These are phyloP conservation scores for Castanea mollissima DNA, from an alignment of 306 rosid species.

Conservation along the genomic window DNA sequence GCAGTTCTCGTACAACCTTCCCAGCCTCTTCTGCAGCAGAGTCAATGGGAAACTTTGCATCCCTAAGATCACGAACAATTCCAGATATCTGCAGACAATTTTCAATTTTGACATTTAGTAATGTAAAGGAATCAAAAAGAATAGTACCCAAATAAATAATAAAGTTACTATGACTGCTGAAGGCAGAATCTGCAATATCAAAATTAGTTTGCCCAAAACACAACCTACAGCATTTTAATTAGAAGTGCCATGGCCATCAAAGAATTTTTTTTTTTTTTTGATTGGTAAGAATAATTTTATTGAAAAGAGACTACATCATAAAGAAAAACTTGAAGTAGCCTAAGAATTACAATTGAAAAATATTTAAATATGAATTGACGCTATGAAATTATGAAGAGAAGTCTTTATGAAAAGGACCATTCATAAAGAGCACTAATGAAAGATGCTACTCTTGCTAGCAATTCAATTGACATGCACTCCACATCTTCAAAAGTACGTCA, in stretches of 20 bases:
- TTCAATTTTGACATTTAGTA: neutral
- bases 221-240: neutral
- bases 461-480: too few relatives aligned
- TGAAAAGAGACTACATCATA: too few relatives aligned
- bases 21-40: conserved; percentile 50
- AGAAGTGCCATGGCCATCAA: neutral
- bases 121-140: neutral
- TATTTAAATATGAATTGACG: too few relatives aligned
- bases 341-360: too few relatives aligned
- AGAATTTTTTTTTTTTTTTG: too few relatives aligned
- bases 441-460: too few relatives aligned
- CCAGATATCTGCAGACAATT: conserved; percentile 46
- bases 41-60: conserved; percentile 35
- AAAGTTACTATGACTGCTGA: neutral
- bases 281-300: too few relatives aligned
- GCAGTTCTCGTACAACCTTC: conserved; percentile 30
- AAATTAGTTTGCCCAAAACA: neutral
- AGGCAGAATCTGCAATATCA: neutral
- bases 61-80: conserved; percentile 40
- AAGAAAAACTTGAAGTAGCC: too few relatives aligned
- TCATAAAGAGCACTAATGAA: too few relatives aligned
- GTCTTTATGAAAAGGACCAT: too few relatives aligned
- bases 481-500: too few relatives aligned
- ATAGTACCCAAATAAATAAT: neutral
- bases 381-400: too few relatives aligned